phyloP scores from a whole-genome alignment of 129 eudicot species.

The Oenanthe sinensis region DNA sequence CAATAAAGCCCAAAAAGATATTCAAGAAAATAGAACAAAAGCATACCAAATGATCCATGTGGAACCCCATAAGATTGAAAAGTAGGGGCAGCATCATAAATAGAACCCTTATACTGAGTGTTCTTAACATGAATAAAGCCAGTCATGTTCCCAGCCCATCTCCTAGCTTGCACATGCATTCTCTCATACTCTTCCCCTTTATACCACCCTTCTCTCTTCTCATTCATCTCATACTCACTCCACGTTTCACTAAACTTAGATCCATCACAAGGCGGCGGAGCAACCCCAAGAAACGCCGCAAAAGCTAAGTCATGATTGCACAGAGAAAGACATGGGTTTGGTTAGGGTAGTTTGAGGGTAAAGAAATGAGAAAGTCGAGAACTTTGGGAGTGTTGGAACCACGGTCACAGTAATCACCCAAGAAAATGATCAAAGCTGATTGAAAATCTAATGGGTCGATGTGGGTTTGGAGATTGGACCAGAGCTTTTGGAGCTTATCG shows the following conservation, averaged over 20 bases:
- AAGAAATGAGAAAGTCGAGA: conserved; percentile 46
- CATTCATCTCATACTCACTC: conserved; percentile 51
- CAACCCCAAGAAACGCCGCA: conserved; percentile 63
- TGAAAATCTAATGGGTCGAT: conserved; percentile 34
- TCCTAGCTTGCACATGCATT: conserved; percentile 83
- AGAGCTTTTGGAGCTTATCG: conserved; percentile 35
- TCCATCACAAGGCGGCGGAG: conserved; percentile 49
- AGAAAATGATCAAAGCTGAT: conserved; percentile 44
- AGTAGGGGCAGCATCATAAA: conserved; percentile 68
- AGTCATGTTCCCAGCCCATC: conserved; percentile 64
- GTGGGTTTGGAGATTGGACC: conserved; percentile 38
- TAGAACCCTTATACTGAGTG: conserved; percentile 56
- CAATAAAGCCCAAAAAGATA: not conserved
- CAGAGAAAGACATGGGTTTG: conserved; percentile 72
- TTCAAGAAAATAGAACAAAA: not conserved
- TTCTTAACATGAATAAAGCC: conserved; percentile 51
- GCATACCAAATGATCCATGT: conserved; percentile 75
- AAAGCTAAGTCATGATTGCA: conserved; percentile 80
- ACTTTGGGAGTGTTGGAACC: conserved; percentile 61
- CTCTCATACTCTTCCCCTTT: conserved; percentile 52
- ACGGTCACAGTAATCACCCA: conserved; percentile 90
- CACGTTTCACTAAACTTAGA: conserved; percentile 54
- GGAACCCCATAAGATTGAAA: conserved; percentile 79
- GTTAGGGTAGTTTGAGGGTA: conserved; percentile 70
- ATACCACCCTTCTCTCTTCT: conserved; percentile 85